These are phyloP conservation scores for Pleodorina starrii DNA, from an alignment of 139 green algal genomes.

Conservation along the genomic window DNA sequence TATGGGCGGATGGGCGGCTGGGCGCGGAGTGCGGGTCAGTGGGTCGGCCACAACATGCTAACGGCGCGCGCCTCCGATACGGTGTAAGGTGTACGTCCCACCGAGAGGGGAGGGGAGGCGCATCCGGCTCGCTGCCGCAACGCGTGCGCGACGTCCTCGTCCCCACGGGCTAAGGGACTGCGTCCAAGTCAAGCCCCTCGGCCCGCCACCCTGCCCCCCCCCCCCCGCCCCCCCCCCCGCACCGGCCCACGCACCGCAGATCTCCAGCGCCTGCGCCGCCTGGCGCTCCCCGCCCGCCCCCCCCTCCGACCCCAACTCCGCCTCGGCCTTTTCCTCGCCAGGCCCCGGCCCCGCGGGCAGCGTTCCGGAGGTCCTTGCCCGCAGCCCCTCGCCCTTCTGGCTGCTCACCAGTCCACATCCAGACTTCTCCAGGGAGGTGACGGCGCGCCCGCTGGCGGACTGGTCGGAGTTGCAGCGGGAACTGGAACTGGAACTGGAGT, in stretches of 20 bases:
- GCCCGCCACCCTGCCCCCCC: too few species aligned
- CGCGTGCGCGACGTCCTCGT: too few species aligned
- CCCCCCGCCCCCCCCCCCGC: too few species aligned
- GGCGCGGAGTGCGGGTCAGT: neutral
- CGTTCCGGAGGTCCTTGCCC: neutral
- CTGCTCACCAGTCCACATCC: constrained; percentile 40
- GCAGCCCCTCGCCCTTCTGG: constrained; percentile 53
- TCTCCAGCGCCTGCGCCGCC: constrained; percentile 40
- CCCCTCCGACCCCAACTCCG: neutral
- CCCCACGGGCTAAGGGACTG: too few species aligned
- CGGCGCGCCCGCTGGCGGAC: neutral
- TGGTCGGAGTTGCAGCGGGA: constrained; percentile 19
- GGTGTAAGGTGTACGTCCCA: too few species aligned
- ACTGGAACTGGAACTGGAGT: too few species aligned
- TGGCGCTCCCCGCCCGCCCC: constrained; percentile 43
- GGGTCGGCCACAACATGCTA: too few species aligned
- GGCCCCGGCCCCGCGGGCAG: neutral
- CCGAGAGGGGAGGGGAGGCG: too few species aligned
- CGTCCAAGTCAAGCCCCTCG: too few species aligned
- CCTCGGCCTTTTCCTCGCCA: neutral
- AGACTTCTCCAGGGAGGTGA: constrained; percentile 1
- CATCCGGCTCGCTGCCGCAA: too few species aligned
- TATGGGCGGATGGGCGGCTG: too few species aligned
- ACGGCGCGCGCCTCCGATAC: too few species aligned
- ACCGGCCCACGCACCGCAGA: neutral